These are phyloP conservation scores for Ceratobasidium sp. DNA, from an alignment of 1,284 basidiomycete species.

Conservation along the genomic window DNA sequence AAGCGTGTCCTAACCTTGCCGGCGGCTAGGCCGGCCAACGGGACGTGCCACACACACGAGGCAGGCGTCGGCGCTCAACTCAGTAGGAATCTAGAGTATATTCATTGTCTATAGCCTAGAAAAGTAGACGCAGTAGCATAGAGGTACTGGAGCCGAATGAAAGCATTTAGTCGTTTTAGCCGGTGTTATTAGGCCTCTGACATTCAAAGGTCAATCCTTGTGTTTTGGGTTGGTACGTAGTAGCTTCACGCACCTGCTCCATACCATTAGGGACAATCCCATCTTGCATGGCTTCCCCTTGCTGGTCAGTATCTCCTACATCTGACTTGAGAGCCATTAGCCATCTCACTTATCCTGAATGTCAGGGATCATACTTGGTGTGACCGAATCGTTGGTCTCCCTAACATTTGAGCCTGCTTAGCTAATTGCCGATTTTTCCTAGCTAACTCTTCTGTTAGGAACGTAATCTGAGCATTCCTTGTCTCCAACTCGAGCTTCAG, in stretches of 20 bases:
- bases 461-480: slow-evolving; percentile 8
- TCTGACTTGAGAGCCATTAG: too few species aligned
- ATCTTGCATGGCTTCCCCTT: neutral
- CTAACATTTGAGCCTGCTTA: neutral
- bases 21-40: too few species aligned
- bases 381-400: neutral
- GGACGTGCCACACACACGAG: too few species aligned
- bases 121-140: too few species aligned
- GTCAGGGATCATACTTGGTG: neutral
- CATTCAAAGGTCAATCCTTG: neutral
- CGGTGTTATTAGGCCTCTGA: neutral
- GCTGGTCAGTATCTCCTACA: neutral
- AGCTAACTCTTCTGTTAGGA: slow-evolving; percentile 19
- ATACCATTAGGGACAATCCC: neutral
- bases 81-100: too few species aligned
- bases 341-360: neutral
- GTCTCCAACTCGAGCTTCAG: neutral
- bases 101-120: neutral
- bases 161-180: neutral
- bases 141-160: too few species aligned
- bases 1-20: too few species aligned
- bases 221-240: neutral
- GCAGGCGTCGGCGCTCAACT: too few species aligned
- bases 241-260: neutral
- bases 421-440: slow-evolving; percentile 22